These are phyloP conservation scores for Trichophyton equinum DNA, from an alignment of 2,329 filamentous ascomycete genomes.

Conservation along the genomic window DNA sequence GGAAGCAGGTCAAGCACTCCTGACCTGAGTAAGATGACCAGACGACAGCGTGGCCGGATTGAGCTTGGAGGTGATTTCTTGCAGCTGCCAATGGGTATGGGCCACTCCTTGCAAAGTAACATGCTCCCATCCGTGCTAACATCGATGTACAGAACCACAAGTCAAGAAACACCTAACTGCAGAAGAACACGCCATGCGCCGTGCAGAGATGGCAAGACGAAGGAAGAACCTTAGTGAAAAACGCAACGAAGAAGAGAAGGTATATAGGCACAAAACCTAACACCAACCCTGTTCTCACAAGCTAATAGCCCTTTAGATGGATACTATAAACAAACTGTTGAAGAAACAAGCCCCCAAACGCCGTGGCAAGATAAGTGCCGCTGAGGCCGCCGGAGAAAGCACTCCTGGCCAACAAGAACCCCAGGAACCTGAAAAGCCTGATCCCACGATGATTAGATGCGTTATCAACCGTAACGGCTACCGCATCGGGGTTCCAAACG, in stretches of 20 bases:
- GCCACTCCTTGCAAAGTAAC: neutral
- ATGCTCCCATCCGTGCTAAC: neutral
- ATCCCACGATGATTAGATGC: conserved; percentile 37
- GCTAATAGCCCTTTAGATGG: conserved; percentile 37
- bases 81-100: conserved; percentile 44
- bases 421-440: conserved; percentile 27
- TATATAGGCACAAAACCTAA: conserved; percentile 18
- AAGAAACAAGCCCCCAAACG: conserved; percentile 54
- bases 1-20: conserved; percentile 46
- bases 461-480: conserved; percentile 31
- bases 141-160: conserved; percentile 43
- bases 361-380: conserved; percentile 37
- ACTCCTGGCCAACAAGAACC: conserved; percentile 30
- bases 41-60: conserved; percentile 50
- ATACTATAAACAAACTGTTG: conserved; percentile 55
- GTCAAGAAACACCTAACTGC: conserved; percentile 61
- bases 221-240: conserved; percentile 64
- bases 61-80: conserved; percentile 42
- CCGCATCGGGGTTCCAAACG: conserved; percentile 33
- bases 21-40: conserved; percentile 54
- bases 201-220: conserved; percentile 60
- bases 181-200: conserved; percentile 59
- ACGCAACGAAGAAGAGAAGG: conserved; percentile 67
- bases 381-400: conserved; percentile 29
- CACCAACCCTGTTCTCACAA: neutral